Evolutionary conservation across 345 rosid genomes (phyloP).

Genomic region (Punica granatum): DNA sequence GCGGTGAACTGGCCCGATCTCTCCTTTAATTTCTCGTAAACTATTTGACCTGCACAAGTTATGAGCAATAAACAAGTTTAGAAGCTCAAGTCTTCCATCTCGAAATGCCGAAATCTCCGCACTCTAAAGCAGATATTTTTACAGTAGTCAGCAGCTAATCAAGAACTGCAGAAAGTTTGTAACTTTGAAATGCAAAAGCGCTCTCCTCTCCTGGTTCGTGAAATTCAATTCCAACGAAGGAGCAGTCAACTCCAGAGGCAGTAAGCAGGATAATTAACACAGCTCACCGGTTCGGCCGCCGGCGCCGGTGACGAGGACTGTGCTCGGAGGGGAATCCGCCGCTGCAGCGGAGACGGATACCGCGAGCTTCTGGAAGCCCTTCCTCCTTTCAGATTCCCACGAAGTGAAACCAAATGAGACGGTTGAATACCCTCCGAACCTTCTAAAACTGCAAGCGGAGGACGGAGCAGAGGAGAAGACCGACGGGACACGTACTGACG

Average conservation of each 20-base stretch:
- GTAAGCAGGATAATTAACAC: background rate
- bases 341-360: constrained; percentile 18
- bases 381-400: background rate
- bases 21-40: constrained; percentile 82
- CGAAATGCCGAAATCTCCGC: background rate
- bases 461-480: background rate
- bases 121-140: background rate
- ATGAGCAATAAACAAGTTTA: background rate
- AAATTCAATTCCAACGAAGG: background rate
- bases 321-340: constrained; percentile 31
- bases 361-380: constrained; percentile 1
- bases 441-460: background rate
- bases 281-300: constrained; percentile 69
- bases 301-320: constrained; percentile 80
- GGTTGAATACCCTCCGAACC: background rate
- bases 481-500: background rate
- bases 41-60: constrained; percentile 61
- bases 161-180: background rate
- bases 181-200: background rate
- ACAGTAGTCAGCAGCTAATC: background rate
- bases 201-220: background rate
- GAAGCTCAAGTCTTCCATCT: background rate
- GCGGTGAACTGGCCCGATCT: constrained; percentile 57
- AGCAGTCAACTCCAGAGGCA: background rate
- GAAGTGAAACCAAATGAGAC: constrained; percentile 7